Evolutionary conservation across 2,329 filamentous ascomycete genomes (phyloP).

Genomic region (Cladosporium austrohemisphaericum): DNA sequence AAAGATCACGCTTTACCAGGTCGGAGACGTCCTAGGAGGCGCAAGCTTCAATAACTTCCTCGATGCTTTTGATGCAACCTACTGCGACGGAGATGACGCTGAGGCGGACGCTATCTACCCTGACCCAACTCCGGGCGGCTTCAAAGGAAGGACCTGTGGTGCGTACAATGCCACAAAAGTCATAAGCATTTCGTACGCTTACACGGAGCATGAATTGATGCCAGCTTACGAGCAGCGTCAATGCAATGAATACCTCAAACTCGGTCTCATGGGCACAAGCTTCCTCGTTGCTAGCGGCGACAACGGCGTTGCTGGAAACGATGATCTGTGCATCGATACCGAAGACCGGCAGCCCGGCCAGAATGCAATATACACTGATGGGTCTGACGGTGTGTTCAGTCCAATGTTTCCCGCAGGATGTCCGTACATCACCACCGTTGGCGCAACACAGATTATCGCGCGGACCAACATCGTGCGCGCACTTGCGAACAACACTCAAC

Average conservation of each 20-base stretch:
- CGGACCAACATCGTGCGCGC: constrained; percentile 37
- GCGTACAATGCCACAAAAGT: constrained; percentile 48
- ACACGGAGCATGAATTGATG: constrained; percentile 51
- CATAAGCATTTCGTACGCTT: constrained; percentile 53
- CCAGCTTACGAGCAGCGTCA: constrained; percentile 50
- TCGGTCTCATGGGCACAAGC: constrained; percentile 51
- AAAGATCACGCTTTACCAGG: constrained; percentile 48
- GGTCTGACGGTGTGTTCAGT: constrained; percentile 39
- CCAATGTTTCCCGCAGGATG: constrained; percentile 47
- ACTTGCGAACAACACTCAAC: constrained; percentile 23
- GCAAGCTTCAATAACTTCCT: constrained; percentile 38
- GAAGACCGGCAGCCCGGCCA: constrained; percentile 14
- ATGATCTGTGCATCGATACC: constrained; percentile 41
- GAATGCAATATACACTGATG: constrained; percentile 26
- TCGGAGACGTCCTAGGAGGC: constrained; percentile 36
- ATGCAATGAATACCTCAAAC: constrained; percentile 56
- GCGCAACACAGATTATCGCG: constrained; percentile 47
- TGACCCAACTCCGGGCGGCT: constrained; percentile 32
- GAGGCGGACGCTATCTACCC: constrained; percentile 39
- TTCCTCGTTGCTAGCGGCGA: constrained; percentile 53
- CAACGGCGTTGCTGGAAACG: constrained; percentile 35
- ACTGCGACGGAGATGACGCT: constrained; percentile 41
- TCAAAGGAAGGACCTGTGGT: constrained; percentile 47
- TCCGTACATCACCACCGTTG: constrained; percentile 51
- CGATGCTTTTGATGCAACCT: constrained; percentile 46